Evolutionary conservation across 1,284 basidiomycete species (phyloP), one percentile per base, ranked within the genome.

Genomic region (Mycena sp.): DNA sequence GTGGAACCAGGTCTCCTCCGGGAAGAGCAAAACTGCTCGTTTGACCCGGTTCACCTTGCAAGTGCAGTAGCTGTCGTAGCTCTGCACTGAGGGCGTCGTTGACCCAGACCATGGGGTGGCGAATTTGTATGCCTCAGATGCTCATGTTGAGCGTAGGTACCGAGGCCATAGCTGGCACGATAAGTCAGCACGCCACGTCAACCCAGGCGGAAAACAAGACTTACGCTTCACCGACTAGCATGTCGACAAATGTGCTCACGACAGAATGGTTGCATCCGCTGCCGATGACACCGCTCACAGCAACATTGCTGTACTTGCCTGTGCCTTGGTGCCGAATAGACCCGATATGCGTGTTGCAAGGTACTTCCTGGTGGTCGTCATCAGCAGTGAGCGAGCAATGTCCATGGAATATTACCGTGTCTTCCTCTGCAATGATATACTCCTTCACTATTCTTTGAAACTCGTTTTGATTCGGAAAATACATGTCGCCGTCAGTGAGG

Each of bases 1-100:
- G 45, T 58, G 56, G 7, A 58, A 25, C 56, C 56, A 58, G 9
- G 45, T 38, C 9, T 58, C 56, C 21, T 41, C 37, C 21, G 56
- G 46, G 19, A 58, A 58, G 21, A 58, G 11, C 16, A 6, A 11
- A 10, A 49, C 30, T 14, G 46, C 56, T 10, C 56, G 30, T 19
- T 30, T 29, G 16, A 38, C 17, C 32, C 19, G 16, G n/a, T 58
- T 26, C 10, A 58, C 56, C 6, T 29, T 37, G 38, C 21, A 58
- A 4, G 32, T 19, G 37, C 56, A 58, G 16, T 28, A 50, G 28
- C 56, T 29, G 37, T 58, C 56, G 46, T 58, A 58, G 46, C 56
- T 58, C 1, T 6, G 6, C 4, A 29, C 35, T 17, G 11, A 5
- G 9, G 56, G 46, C 4, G 26, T 30, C 5, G 21, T n/a, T 4